Evolutionary conservation across 1,284 basidiomycete genomes (phyloP), one percentile per base, ranked within the genome.

Genomic region (Amylostereum chailletii): DNA sequence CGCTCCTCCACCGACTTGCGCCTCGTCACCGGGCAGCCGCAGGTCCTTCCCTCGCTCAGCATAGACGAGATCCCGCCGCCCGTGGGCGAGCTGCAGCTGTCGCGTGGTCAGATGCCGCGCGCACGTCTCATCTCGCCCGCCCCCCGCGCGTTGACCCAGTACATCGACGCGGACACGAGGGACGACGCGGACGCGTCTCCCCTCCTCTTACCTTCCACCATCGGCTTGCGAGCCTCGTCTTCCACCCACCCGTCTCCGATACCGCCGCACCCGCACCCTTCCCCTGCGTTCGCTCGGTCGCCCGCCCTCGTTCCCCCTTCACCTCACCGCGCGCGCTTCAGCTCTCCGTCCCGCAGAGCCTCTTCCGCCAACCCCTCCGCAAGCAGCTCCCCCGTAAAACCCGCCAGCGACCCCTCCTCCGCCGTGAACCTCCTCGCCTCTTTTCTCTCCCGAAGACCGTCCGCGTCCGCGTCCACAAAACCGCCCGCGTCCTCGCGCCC

Each of bases 121-220:
- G 70, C 70, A 32, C 64, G 74, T 39, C 72, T 86, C 39, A 64
- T 87, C 48, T 68, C 84, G 0, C 80, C 77, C 31, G 72, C 86
- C n/a, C 83, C 86, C 6, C 72, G 83, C 39, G 83, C 85, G 2
- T 59, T 89, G 32, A 88, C 85, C 2, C 81, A 86, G 64, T 85
- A 81, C 56, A 71, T 86, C 40, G 81, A 75, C 51, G 76, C 85
- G 40, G 81, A 75, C 51, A 75, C 55, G 5, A 46, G 42, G 11
- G 47, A 43, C 31, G 52, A 54, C 27, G 50, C 78, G 29, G 70
- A 72, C 5, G 66, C 72, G 29, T 73, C 77, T 53, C 64, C 76
- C 29, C 79, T 89, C 46, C 58, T 71, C 9, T 64, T 89, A 2
- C 86, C 86, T 10, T 80, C 83, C 5, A 89, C 86, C 0, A 69